Evolutionary conservation across 306 rosid genomes (phyloP).

Genomic region (Carpinus fangiana): DNA sequence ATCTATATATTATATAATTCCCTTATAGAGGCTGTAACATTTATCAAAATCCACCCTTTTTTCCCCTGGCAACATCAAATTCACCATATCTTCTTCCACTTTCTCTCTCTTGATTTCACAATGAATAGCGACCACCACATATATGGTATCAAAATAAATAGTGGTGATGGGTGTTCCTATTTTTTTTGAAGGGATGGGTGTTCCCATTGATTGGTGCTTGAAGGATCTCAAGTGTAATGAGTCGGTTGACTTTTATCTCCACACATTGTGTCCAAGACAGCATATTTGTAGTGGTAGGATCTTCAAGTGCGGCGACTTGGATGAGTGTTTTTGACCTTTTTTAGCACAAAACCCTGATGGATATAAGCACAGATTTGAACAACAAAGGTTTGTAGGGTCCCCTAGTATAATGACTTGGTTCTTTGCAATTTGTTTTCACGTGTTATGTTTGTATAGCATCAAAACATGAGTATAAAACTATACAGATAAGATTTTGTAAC

Average conservation of each 20-base stretch:
- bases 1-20: constrained; percentile 8
- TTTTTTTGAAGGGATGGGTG: too few relatives aligned
- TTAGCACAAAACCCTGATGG: neutral
- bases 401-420: neutral
- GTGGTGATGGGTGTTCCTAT: neutral
- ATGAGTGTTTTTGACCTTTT: neutral
- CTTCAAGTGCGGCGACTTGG: neutral
- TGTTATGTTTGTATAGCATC: too few relatives aligned
- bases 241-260: neutral
- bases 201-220: neutral
- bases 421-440: too few relatives aligned
- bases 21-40: constrained; percentile 32
- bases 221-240: neutral
- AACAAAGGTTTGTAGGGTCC: neutral
- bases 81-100: neutral
- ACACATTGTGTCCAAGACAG: neutral
- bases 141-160: neutral
- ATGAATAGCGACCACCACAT: neutral
- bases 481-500: too few relatives aligned
- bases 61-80: constrained; percentile 12
- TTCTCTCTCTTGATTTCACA: neutral
- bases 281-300: neutral
- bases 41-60: constrained; percentile 25
- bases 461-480: too few relatives aligned
- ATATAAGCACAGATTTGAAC: neutral